Percentiles rank a stretch among this genome's conserved stretches.
Conservation (phyloP, 306 rosid genomes). For the apple (Malus domestica) region ASM211411v1 NC_041796.1:11125501-11126000, state of each 20-base stretch:
- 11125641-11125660: slow-evolving; percentile 53
- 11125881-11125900: slow-evolving; percentile 75
- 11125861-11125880: slow-evolving; percentile 44
- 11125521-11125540: slow-evolving; percentile 39
- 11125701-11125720: slow-evolving; percentile 28
- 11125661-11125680: slow-evolving; percentile 65
- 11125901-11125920: slow-evolving; percentile 72
- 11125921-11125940: slow-evolving; percentile 14
- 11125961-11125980: neutral
- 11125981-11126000: too few species aligned
- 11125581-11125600: slow-evolving; percentile 37
- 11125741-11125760: slow-evolving; percentile 15
- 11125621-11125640: slow-evolving; percentile 36
- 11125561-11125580: slow-evolving; percentile 35
- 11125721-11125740: slow-evolving; percentile 2
- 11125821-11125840: slow-evolving; percentile 34
- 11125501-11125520: slow-evolving; percentile 56
- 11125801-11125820: slow-evolving; percentile 32
- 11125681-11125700: slow-evolving; percentile 31
- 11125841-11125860: slow-evolving; percentile 14
- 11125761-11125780: slow-evolving; percentile 21
- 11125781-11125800: slow-evolving; percentile 30
- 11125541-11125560: slow-evolving; percentile 19
- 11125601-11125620: slow-evolving; percentile 21
- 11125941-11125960: neutral